Base-by-base conservation (phyloP, 352 stramenopile genomes). In the Thraustochytrium sp. region DNA sequence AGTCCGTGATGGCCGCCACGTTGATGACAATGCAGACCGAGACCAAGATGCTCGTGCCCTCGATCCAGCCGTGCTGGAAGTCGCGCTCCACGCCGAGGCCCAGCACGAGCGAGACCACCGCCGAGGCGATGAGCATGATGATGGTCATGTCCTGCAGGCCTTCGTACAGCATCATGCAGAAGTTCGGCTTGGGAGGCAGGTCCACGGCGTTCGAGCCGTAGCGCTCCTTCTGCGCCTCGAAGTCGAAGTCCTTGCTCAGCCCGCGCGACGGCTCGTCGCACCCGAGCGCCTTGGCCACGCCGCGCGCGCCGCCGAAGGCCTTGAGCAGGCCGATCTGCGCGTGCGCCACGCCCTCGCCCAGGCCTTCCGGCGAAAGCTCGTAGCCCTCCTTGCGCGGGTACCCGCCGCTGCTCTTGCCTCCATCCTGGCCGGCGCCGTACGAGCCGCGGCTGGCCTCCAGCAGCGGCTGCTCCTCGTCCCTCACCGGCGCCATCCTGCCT, bases 141-240 rank as follows among this genome's bases (percentile, higher is more conserved):
- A 97, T 92, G 26, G 92, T 96, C 18, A 92, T 90, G 86, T 97
- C 93, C 64, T 96, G 89, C 82, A 94, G 92, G 18, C 92, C 92
- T 76, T 95, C 92, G 87, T 91, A 93, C 85, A 97, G 94, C 51
- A 97, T 89, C 84, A 91, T 89, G 46, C 61, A 87, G 38, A 86
- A 85, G 21, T 76, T 68, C 5, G 65, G 55, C 23, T 76, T 62
- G n/a, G 80, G 84, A 11, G 48, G 49, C 46, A 82, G 78, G 21
- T 85, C 82, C 1, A 63, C 54, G 29, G 65, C 82, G 73, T 87
- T 87, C 16, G 72, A 76, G 38, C 85, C 85, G 68, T 80, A 87
- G 11, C 65, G 61, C 37, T 86, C 77, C 18, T 65, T 51, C 37
- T 84, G 84, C 5, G 26, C 16, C 29, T 74, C 54, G 49, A 78